These are phyloP conservation scores for Alternaria angustiovoidea DNA, from an alignment of 2,329 filamentous ascomycete species.

Conservation along the genomic window DNA sequence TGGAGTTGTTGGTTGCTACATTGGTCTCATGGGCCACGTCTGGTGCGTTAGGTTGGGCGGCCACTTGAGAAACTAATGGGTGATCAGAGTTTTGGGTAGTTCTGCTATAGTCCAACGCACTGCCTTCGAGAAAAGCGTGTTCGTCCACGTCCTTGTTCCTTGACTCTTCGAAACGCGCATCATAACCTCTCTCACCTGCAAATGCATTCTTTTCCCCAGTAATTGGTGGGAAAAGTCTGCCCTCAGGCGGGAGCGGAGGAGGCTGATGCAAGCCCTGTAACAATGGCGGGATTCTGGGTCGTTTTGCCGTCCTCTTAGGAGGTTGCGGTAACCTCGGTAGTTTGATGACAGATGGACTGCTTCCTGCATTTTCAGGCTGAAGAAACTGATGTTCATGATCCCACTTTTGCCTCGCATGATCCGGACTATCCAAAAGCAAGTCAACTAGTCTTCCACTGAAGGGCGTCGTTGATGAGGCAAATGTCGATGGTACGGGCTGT, in stretches of 20 bases:
- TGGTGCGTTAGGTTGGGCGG: not conserved
- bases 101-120: slow-evolving; percentile 3
- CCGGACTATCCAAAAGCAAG: slow-evolving; percentile 33
- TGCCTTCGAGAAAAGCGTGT: slow-evolving; percentile 5
- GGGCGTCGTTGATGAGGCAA: slow-evolving; percentile 23
- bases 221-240: slow-evolving; percentile 68
- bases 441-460: slow-evolving; percentile 43
- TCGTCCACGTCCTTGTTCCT: slow-evolving; percentile 21
- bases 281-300: slow-evolving; percentile 56
- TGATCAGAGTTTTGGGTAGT: slow-evolving; percentile 3
- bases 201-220: slow-evolving; percentile 56
- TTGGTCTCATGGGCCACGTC: not conserved
- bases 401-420: slow-evolving; percentile 28
- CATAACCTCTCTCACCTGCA: slow-evolving; percentile 20
- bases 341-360: slow-evolving; percentile 38
- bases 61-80: not conserved
- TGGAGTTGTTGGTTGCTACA: not conserved
- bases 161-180: slow-evolving; percentile 18
- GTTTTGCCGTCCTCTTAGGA: slow-evolving; percentile 40
- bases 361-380: slow-evolving; percentile 18
- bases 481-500: slow-evolving; percentile 21
- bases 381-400: slow-evolving; percentile 31
- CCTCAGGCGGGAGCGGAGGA: slow-evolving; percentile 61
- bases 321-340: slow-evolving; percentile 52
- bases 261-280: slow-evolving; percentile 70